phyloP scores from a whole-genome alignment of 371 early-diverging fungal species.

The Gilbertella persicaria region DNA sequence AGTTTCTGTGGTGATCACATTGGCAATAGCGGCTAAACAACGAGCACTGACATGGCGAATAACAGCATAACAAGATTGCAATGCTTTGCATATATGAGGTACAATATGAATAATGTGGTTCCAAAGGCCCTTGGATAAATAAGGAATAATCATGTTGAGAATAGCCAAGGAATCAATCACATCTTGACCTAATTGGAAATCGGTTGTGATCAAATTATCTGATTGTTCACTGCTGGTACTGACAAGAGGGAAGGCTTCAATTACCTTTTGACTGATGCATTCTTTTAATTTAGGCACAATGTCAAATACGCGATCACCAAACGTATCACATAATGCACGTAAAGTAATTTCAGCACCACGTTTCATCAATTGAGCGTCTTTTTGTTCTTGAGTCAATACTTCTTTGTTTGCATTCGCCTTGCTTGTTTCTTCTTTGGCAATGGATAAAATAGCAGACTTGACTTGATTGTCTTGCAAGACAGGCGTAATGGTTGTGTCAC shows the following conservation, averaged over 20 bases:
- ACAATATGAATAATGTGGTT: conserved; percentile 56
- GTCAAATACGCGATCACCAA: conserved; percentile 72
- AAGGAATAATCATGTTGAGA: conserved; percentile 67
- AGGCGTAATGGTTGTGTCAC: conserved; percentile 76
- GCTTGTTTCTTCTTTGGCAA: conserved; percentile 49
- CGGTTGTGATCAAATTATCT: conserved; percentile 30
- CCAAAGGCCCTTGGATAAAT: conserved; percentile 57
- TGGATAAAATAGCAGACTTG: conserved; percentile 66
- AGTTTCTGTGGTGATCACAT: conserved; percentile 65
- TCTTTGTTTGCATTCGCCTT: conserved; percentile 33
- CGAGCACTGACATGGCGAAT: conserved; percentile 83
- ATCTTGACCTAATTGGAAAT: conserved; percentile 60
- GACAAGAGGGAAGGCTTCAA: conserved; percentile 28
- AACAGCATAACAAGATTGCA: conserved; percentile 74
- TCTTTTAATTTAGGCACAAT: conserved; percentile 83
- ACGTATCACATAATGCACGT: conserved; percentile 66
- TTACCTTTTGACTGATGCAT: conserved; percentile 59
- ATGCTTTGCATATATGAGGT: conserved; percentile 63
- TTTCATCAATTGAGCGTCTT: conserved; percentile 64
- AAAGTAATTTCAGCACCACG: conserved; percentile 86
- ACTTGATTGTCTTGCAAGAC: conserved; percentile 60
- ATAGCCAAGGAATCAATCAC: conserved; percentile 81
- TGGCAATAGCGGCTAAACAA: conserved; percentile 75
- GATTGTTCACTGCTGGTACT: conserved; percentile 18
- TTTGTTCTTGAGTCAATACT: conserved; percentile 42